Evolutionary conservation across 176 grass and related monocot genomes (phyloP), one percentile per base, ranked within the genome.

Genomic region (Aegilops speltoides): DNA sequence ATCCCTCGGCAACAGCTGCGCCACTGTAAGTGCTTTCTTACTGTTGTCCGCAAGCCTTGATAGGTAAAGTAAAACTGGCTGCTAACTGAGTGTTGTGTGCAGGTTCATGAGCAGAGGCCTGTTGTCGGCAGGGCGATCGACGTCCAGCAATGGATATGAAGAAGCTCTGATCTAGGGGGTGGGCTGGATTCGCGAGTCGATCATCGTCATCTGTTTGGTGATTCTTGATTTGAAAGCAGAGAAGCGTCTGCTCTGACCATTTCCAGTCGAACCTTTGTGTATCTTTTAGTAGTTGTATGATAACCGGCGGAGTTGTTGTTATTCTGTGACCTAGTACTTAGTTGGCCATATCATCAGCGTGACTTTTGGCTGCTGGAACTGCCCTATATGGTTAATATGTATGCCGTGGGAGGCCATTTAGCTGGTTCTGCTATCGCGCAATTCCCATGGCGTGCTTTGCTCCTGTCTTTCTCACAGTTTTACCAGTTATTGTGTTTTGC

Each of bases 51-150:
- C 37, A 61, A 50, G 63, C 33, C 76, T 67, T 64, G 7, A 61
- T 81, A n/a, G 14, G 54, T 26, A 68, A 25, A 7, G 16, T 16
- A 19, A 22, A 59, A 59, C 61, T 78, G 52, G 54, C 62, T 48
- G 54, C 52, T 81, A 52, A 78, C 77, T 76, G 23, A 37, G 22
- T 25, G 65, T 78, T 11, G 2, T 25, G 32, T 88, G 85, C 85
- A 90, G 90, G 85, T 93, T 91, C 92, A 91, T 52, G 84, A 93
- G 89, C 92, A 93, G 72, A 81, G 92, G 86, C 86, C 86, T 86
- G 92, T 93, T 88, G 92, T 89, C 83, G 89, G 86, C 38, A 89
- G 86, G 92, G 79, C 83, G 84, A 86, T 93, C 65, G 92, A 93
- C 29, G 25, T 93, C 76, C 89, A 77, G 73, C 86, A n/a, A 66